Evolutionary conservation across 441 rosid genomes (phyloP), one percentile per base, ranked within the genome.

Genomic region (Breynia disticha): DNA sequence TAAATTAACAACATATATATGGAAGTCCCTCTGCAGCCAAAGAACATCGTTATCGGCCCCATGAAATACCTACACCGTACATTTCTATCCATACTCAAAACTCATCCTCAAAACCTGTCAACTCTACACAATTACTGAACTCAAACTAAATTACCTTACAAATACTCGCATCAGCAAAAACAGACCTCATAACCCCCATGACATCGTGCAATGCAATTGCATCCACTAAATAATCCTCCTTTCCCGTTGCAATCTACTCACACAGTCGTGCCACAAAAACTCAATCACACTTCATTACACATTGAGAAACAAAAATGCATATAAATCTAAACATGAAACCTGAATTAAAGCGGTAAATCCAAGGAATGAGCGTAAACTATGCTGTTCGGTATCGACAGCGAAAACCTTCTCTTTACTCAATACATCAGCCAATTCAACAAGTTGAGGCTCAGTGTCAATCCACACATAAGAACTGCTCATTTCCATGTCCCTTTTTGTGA

Each of bases 11-110:
- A 91, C 86, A 57, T 88, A 91, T 48, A 88, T 77, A 66, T 84
- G 97, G 69, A 91, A 91, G 72, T 88, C 98, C 64, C 98, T 78
- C 73, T 91, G 98, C 39, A 91, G 79, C 98, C 98, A 91, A 21
- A 88, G 69, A 59, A 91, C 72, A 63, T 91, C 98, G 62, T 87
- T 90, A 73, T 91, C 98, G 48, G 97, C 95, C 54, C 98, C 97
- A 49, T 91, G 98, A 69, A 91, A 91, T 61, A 91, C 98, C 98
- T 88, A 64, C 44, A 52, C 24, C 55, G 53, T 42, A 65, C 60
- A 47, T 17, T 19, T 32, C 22, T 22, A 41, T 15, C 44, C 2
- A 41, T 9, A 9, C 44, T 41, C 17, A 15, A 11, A 20, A 58
- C 24, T 21, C 18, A 22, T 24, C 35, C 35, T 28, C 35, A 28